Base-by-base conservation (phyloP, 768 basidiomycete genomes). In the Collybia sordida region DNA sequence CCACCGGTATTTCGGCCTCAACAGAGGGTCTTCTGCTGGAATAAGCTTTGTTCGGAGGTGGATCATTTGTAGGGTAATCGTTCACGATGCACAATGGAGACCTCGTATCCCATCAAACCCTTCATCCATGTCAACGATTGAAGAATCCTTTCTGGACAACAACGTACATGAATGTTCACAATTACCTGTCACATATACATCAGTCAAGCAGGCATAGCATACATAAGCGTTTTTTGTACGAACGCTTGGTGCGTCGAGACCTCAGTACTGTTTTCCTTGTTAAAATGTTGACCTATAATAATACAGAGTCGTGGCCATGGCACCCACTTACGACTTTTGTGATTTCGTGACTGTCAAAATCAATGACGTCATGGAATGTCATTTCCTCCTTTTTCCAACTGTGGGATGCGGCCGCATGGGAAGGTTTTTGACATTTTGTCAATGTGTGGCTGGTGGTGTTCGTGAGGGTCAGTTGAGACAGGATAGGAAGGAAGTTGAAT, bases 51-150 rank as follows among this genome's bases (percentile, higher is more conserved):
- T 27, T 27, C 9, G 25, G 9, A 9, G 25, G 14, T 7, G 31
- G 14, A 15, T 69, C 74, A 11, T 31, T 14, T 14, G 31, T 3
- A 31, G 31, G 31, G 31, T 31, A 31, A 31, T 31, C 31, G 14
- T 31, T 14, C 9, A 14, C 31, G 31, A 31, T 31, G 14, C 14
- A 31, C 11, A 31, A 14, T 11, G 31, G 14, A 14, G 31, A 31
- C 9, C 31, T 12, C 14, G 3, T 31, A 31, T 3, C 31, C 31
- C 31, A 7, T 11, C 31, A 31, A 11, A 11, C 11, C 14, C 9
- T 31, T 31, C 14, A 3, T 31, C 31, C 31, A 31, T 14, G 3
- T 14, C 31, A 31, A 31, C 3, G 31, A 31, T 3, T 11, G 6
- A 31, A 3, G 6, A 6, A 4, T 14, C 9, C 3, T 31, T 6